A percentile compares a stretch with the other conserved stretches of the same genome.
Evolutionary conservation across 2,329 filamentous ascomycete genomes (phyloP).

Genomic region (Nothophoma quercina): DNA sequence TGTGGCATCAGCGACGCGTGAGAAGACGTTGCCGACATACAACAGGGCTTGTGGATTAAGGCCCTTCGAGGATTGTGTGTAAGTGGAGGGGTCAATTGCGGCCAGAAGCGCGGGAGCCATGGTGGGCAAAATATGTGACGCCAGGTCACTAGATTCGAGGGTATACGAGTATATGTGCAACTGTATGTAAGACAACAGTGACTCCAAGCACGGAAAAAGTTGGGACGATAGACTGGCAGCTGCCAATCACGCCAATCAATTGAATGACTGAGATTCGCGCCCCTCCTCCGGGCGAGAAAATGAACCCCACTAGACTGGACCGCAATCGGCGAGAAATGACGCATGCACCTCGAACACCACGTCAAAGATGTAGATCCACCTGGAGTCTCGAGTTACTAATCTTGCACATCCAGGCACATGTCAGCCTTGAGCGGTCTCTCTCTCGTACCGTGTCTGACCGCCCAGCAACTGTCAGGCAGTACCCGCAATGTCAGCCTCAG

Average conservation of each 20-base stretch:
- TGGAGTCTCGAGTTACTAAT: background rate
- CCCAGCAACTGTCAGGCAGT: background rate
- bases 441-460: background rate
- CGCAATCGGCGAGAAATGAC: slow-evolving; percentile 14
- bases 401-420: background rate
- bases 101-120: slow-evolving; percentile 58
- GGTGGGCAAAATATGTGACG: slow-evolving; percentile 20
- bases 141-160: background rate
- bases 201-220: slow-evolving; percentile 21
- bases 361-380: background rate
- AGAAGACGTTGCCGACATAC: slow-evolving; percentile 66
- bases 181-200: slow-evolving; percentile 5
- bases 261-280: slow-evolving; percentile 6
- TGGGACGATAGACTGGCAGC: slow-evolving; percentile 5
- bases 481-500: background rate
- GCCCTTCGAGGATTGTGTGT: slow-evolving; percentile 56
- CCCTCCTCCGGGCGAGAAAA: slow-evolving; percentile 11
- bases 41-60: slow-evolving; percentile 61
- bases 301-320: slow-evolving; percentile 8
- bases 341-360: slow-evolving; percentile 10
- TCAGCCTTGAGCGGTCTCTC: background rate
- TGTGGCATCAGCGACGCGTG: slow-evolving; percentile 59
- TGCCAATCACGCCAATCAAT: slow-evolving; percentile 17
- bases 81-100: slow-evolving; percentile 57
- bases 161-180: background rate